Evolutionary conservation across 495 filamentous ascomycete species (phyloP), one percentile per base, ranked within the genome.

Genomic region (Aspergillus nanangensis): DNA sequence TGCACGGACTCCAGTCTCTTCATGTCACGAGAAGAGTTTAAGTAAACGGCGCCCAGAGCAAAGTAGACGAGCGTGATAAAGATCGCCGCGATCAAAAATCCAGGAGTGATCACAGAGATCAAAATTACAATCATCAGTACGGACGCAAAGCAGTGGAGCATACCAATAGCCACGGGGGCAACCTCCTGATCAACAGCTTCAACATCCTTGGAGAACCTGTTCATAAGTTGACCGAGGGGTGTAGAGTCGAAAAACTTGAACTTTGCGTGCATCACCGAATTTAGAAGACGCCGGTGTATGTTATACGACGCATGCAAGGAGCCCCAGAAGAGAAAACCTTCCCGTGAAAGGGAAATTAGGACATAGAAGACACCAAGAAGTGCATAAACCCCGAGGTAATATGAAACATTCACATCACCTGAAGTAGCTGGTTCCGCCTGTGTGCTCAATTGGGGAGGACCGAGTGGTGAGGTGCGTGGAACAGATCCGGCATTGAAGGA

Each of bases 181-280:
- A 97, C 86, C 61, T 97, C 93, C 63, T 99, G 94, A 51, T 99
- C 94, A 47, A 99, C 74, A 4, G 90, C 82, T 61, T 99, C 93
- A 20, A 97, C 76, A 64, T 97, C 94, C 64, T 96, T 97, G 50
- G 92, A 96, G 66, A 99, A 99, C 29, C 94, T 78, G 63, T 99
- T 99, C 87, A 97, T 97, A 51, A 99, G 76, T 64, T 96, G 93
- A 10, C 94, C 94, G 0, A 96, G 79, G 5, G 94, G 94, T 2
- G 94, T 99, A 2, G 89, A 88, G 62, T 99, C 94, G 60, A 99
- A 99, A 73, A 99, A 99, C 51, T 87, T 87, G 70, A 97, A 95
- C 57, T 88, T 89, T 13, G 94, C 94, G 41, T 90, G 83, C 44
- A 88, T 84, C 21, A 99, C 78, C 3, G 87, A 70, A 19, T 80